A percentile compares a stretch with the other conserved stretches of the same genome.
These are phyloP conservation scores for Populus hybrid DNA, from an alignment of 441 rosid species.

Conservation along the genomic window DNA sequence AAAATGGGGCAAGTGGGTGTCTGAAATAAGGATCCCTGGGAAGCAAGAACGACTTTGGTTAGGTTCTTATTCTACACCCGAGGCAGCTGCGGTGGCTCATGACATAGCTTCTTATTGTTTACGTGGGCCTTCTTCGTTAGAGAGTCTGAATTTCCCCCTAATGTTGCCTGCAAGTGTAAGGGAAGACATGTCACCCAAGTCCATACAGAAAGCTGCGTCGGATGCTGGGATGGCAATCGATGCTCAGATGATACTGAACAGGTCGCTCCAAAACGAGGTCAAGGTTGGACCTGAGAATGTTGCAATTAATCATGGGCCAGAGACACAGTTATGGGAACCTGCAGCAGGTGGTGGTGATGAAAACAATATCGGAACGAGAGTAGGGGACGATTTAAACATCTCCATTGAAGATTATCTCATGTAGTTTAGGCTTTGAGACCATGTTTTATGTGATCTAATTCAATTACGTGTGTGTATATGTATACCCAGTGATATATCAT, in stretches of 20 bases:
- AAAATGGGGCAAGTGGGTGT: conserved; percentile 96
- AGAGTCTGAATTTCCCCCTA: conserved; percentile 52
- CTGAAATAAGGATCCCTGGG: conserved; percentile 77
- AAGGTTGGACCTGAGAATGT: no score
- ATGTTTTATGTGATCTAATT: neutral
- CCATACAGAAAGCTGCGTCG: conserved; percentile 72
- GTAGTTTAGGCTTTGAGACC: neutral
- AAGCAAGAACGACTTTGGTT: conserved; percentile 84
- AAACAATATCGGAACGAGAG: conserved; percentile 7
- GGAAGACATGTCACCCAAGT: conserved; percentile 52
- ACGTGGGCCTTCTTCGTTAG: conserved; percentile 36
- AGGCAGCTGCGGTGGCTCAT: conserved; percentile 83
- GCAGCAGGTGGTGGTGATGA: neutral
- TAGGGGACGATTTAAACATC: conserved; percentile 6
- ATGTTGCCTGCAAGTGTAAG: conserved; percentile 36
- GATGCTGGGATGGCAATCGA: conserved; percentile 92
- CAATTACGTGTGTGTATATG: no score
- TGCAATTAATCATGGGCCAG: neutral
- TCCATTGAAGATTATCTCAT: conserved; percentile 47
- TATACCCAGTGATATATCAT: no score
- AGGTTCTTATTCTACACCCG: conserved; percentile 69
- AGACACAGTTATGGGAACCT: conserved; percentile 13
- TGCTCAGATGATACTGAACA: conserved; percentile 34
- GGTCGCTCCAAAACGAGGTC: neutral
- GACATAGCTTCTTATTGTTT: conserved; percentile 75